A percentile compares a stretch with the other conserved stretches of the same genome.
phyloP scores from a whole-genome alignment of 2,329 filamentous ascomycete genomes.

The Botryotinia convoluta region DNA sequence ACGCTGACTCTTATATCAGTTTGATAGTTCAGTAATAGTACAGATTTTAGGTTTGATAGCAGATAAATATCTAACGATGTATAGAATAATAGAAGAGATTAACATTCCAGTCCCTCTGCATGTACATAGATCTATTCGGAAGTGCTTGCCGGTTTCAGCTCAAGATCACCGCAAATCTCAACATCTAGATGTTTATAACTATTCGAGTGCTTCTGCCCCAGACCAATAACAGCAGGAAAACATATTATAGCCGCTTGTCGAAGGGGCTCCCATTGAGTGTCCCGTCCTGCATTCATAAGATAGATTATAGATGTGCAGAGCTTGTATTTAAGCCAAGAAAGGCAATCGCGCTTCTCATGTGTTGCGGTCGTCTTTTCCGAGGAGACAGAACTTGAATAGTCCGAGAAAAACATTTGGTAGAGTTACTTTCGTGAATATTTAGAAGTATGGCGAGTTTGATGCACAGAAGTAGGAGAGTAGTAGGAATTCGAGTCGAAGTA shows the following conservation, averaged over 20 bases:
- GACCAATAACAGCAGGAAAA: not conserved
- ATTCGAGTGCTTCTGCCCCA: not conserved
- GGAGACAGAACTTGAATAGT: too few species aligned
- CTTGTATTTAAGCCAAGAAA: too few species aligned
- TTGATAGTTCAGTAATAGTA: too few species aligned
- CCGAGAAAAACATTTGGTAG: too few species aligned
- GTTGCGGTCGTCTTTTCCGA: not conserved
- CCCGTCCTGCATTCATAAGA: too few species aligned
- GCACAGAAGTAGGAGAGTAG: too few species aligned
- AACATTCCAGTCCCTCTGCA: accelerated
- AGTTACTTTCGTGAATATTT: too few species aligned
- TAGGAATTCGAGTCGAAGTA: not conserved
- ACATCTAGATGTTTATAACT: not conserved
- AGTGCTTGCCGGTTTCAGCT: not conserved
- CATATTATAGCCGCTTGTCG: accelerated
- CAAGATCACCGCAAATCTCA: not conserved
- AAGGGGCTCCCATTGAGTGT: too few species aligned
- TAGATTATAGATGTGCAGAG: too few species aligned
- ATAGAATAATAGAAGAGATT: not conserved
- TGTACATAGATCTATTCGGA: accelerated
- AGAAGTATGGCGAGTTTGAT: accelerated
- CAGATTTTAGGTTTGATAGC: accelerated
- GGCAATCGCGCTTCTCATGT: accelerated
- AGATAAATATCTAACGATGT: accelerated
- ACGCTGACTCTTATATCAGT: not conserved